Evolutionary conservation across 176 grass and related monocot genomes (phyloP).

Genomic region (Avena insularis): DNA sequence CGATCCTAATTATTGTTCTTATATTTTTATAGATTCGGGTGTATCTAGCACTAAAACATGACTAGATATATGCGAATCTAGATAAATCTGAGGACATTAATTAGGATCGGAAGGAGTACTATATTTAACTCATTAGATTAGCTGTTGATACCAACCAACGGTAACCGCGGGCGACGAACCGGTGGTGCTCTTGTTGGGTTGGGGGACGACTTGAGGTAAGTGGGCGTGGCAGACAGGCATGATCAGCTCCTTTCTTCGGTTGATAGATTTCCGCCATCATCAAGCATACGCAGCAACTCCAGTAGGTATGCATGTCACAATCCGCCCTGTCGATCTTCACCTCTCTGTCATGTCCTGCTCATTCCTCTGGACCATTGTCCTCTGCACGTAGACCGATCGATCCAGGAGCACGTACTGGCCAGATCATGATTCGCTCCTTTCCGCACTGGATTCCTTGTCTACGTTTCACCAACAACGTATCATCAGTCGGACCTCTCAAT

Average conservation of each 20-base stretch:
- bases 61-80: no score
- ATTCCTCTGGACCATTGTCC: not conserved
- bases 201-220: not conserved
- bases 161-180: no score
- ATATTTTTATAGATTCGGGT: no score
- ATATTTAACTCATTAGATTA: no score
- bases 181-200: no score
- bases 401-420: not conserved
- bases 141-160: no score
- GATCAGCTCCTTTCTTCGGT: constrained; percentile 21
- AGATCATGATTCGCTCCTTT: not conserved
- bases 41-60: no score
- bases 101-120: no score
- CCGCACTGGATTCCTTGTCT: not conserved
- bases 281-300: not conserved
- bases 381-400: not conserved
- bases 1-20: no score
- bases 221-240: constrained; percentile 58
- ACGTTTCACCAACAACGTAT: not conserved
- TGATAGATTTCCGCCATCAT: constrained; percentile 41
- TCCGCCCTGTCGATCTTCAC: not conserved
- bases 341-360: not conserved
- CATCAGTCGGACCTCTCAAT: not conserved
- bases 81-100: no score
- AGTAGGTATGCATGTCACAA: not conserved